phyloP scores from a whole-genome alignment of 768 basidiomycete species.

The Hysterangium stoloniferum region DNA sequence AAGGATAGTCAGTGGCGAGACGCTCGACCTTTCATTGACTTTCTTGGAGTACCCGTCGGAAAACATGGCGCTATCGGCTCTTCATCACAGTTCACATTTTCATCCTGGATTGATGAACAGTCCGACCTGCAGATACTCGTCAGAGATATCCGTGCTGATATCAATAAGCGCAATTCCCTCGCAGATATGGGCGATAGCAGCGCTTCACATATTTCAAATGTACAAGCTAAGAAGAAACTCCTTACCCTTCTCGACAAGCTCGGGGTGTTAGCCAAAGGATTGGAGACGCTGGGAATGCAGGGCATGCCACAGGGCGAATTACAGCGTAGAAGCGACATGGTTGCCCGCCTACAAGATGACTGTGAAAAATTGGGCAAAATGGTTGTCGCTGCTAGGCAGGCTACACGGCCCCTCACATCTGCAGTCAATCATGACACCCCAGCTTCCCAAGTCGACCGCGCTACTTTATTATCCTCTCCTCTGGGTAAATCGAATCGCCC shows the following conservation, averaged over 20 bases:
- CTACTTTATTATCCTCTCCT: conserved; percentile 43
- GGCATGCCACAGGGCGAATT: conserved; percentile 92
- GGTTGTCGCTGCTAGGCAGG: conserved; percentile 66
- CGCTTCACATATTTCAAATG: conserved; percentile 70
- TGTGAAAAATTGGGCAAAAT: conserved; percentile 83
- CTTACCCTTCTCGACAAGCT: conserved; percentile 72
- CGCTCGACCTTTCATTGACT: conserved; percentile 70
- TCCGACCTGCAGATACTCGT: conserved; percentile 65
- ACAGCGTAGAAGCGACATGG: conserved; percentile 82
- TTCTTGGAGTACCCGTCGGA: conserved; percentile 76
- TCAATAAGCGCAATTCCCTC: conserved; percentile 83
- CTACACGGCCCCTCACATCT: conserved; percentile 21
- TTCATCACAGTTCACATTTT: conserved; percentile 51
- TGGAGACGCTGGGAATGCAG: conserved; percentile 53
- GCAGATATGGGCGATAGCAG: conserved; percentile 65
- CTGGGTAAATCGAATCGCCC: conserved; percentile 54
- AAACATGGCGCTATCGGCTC: conserved; percentile 33
- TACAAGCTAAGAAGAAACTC: conserved; percentile 80
- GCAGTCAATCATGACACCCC: neutral
- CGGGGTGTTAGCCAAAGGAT: conserved; percentile 57
- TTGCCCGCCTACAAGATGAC: conserved; percentile 82
- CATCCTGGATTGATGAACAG: conserved; percentile 90
- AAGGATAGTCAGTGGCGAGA: conserved; percentile 83
- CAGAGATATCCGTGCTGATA: conserved; percentile 75
- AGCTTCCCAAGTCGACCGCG: conserved; percentile 20